Evolutionary conservation across 2,329 filamentous ascomycete genomes (phyloP).

Genomic region (Phyllosticta ampelicida): DNA sequence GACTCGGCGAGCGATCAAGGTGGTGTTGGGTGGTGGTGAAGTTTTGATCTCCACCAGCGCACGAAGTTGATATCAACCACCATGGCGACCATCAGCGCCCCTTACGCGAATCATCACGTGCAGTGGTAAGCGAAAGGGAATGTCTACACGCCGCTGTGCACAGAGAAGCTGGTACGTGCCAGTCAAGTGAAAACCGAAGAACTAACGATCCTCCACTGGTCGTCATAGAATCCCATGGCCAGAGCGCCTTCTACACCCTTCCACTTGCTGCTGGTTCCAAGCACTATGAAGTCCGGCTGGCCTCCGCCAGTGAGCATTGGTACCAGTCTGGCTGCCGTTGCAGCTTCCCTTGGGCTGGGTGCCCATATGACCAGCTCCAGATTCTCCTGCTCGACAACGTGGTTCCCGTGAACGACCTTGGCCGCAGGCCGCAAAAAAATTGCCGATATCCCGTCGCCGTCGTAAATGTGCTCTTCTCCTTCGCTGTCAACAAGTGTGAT

Average conservation of each 20-base stretch:
- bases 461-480: constrained; percentile 19
- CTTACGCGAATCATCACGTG: not conserved
- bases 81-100: not conserved
- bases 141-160: not conserved
- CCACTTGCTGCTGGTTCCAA: constrained; percentile 37
- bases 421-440: constrained; percentile 40
- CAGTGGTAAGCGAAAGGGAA: not conserved
- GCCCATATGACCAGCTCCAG: constrained; percentile 50
- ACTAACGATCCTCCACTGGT: constrained; percentile 40
- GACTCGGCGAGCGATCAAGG: not conserved
- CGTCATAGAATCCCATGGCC: constrained; percentile 47
- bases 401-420: constrained; percentile 14
- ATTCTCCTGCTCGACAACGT: constrained; percentile 25
- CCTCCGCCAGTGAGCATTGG: constrained; percentile 47
- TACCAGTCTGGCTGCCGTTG: constrained; percentile 41
- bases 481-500: constrained; percentile 15
- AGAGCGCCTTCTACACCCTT: constrained; percentile 41
- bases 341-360: constrained; percentile 35
- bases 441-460: constrained; percentile 34
- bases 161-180: not conserved
- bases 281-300: constrained; percentile 47
- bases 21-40: not conserved
- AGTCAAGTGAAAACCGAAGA: constrained; percentile 32
- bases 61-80: not conserved
- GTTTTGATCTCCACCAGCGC: not conserved